Base-by-base conservation (phyloP, 768 basidiomycete species). In the Grammothele lineata region DNA sequence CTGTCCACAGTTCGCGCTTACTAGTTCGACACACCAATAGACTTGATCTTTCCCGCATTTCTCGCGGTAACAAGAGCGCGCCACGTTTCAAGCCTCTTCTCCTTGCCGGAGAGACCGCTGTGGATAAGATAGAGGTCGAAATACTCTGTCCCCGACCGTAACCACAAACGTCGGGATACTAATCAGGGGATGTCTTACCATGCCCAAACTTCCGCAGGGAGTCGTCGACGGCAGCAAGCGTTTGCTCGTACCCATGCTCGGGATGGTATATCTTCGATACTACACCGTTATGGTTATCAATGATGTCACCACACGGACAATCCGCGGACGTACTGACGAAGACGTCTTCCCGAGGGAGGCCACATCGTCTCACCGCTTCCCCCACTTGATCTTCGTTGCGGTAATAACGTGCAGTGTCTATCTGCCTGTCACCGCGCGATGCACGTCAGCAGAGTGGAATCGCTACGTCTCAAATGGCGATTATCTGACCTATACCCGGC, bases 391-490 rank as follows among this genome's bases (percentile, higher is more conserved):
- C 70, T 57, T 87, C 84, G 50, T 85, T 86, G 50, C 66, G 70
- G 61, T 89, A 89, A 33, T 72, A 70, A 51, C 84, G 79, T 1
- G 87, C 87, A 3, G 84, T 76, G 61, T 89, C 87, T 34, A 89
- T 68, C 46, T 87, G 87, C 43, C 87, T 85, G n/a, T n/a, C n/a
- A n/a, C n/a, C n/a, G n/a, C n/a, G n/a, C n/a, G n/a, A n/a, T n/a
- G n/a, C n/a, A n/a, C n/a, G n/a, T n/a, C n/a, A n/a, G n/a, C n/a
- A n/a, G n/a, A n/a, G n/a, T n/a, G n/a, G n/a, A n/a, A n/a, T n/a
- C n/a, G n/a, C n/a, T n/a, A n/a, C n/a, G n/a, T n/a, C n/a, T n/a
- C n/a, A n/a, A n/a, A n/a, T n/a, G n/a, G n/a, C n/a, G n/a, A n/a
- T n/a, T n/a, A n/a, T n/a, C n/a, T n/a, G n/a, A n/a, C n/a, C n/a